Percentiles rank a stretch among this genome's conserved stretches.
Evolutionary conservation across 495 filamentous ascomycete species (phyloP).

Genomic region (Aspergillus haitiensis): DNA sequence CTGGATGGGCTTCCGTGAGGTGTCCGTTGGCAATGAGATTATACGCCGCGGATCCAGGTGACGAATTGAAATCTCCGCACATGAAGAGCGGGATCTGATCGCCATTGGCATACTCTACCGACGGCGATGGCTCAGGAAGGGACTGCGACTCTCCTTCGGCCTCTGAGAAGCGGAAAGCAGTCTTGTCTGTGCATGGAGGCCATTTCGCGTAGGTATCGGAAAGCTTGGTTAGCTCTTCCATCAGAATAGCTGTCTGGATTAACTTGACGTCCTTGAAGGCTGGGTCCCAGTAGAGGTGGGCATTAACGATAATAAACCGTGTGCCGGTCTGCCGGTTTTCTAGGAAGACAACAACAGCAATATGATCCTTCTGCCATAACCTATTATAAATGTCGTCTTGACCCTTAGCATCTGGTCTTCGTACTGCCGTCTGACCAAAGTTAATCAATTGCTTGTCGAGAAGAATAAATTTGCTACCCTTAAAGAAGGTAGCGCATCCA

Average conservation of each 20-base stretch:
- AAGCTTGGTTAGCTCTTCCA: constrained; percentile 82
- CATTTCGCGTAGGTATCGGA: constrained; percentile 79
- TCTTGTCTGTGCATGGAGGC: constrained; percentile 77
- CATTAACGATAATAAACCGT: constrained; percentile 87
- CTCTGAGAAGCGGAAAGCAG: constrained; percentile 63
- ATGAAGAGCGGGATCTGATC: constrained; percentile 87
- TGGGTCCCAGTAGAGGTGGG: constrained; percentile 93
- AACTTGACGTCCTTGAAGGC: constrained; percentile 89
- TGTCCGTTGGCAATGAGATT: constrained; percentile 77
- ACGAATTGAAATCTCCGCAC: constrained; percentile 95
- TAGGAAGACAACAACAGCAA: constrained; percentile 84
- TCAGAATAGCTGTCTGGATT: constrained; percentile 88
- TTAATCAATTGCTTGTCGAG: constrained; percentile 92
- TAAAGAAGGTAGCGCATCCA: constrained; percentile 96
- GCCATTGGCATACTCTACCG: constrained; percentile 75
- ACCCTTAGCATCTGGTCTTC: constrained; percentile 90
- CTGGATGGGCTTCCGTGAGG: constrained; percentile 69
- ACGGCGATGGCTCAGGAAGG: constrained; percentile 58
- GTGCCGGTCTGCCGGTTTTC: constrained; percentile 87
- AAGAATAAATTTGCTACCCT: constrained; percentile 83
- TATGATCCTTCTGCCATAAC: constrained; percentile 96
- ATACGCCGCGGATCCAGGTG: constrained; percentile 79
- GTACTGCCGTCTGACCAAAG: constrained; percentile 87
- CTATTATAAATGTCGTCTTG: constrained; percentile 96
- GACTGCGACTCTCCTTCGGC: constrained; percentile 55